Base-by-base conservation (phyloP, 73 alveolate genomes). In the Paramecium tetraurelia region DNA sequence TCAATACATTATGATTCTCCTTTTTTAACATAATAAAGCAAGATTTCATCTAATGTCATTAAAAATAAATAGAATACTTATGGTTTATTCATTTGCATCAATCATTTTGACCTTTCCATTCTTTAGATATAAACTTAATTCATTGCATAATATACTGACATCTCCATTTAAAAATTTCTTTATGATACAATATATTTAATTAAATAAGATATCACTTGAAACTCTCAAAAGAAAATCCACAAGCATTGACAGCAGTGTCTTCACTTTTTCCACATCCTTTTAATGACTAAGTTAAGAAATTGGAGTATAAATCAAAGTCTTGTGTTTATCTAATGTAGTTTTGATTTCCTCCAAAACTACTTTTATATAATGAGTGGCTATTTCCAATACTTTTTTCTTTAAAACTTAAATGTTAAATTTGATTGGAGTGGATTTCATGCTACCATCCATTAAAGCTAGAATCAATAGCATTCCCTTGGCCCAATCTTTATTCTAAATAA, bases 311-410 rank as follows among this genome's bases (percentile, higher is more conserved):
- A 36, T 20, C 21, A 80, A 24, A 2, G 90, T 80, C 20, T 46
- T 46, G 46, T 46, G 57, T 35, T 43, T 80, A 80, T 80, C 72
- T 20, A 80, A 41, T 11, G 75, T 43, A 2, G 38, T 7, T 80
- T 24, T 80, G 14, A 80, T 80, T 40, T 40, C 48, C 9, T 80
- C 90, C 10, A 41, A 41, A 4, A 80, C 75, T 10, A 80, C 72
- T 80, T 80, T 80, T 6, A 80, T 44, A 46, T 80, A 80, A 46
- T 80, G 70, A n/a, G 70, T 80, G 16, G 90, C 90, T 24, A 80
- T 48, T 46, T 80, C 90, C 8, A 44, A 22, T 21, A 48, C 75
- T 48, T 80, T 80, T 31, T 24, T 44, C 3, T 80, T 44, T 43
- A 80, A 24, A 38, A 24, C 57, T 10, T 80, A 22, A 2, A 3